Evolutionary conservation across 2,329 filamentous ascomycete species (phyloP), one percentile per base, ranked within the genome.

Genomic region (Diaporthe sp.): DNA sequence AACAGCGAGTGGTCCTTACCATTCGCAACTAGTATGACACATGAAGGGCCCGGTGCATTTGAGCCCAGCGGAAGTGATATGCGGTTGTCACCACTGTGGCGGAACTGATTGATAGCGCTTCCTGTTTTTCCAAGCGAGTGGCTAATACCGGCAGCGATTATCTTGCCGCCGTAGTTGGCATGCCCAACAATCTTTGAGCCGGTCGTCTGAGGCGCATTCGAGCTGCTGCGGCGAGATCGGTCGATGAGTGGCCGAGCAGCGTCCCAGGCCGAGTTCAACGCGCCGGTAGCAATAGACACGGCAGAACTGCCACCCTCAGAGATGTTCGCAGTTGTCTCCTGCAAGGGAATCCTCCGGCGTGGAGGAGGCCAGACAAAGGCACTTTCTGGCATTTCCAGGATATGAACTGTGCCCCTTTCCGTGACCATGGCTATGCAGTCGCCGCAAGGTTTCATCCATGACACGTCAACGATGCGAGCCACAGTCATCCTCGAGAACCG

Each of bases 401-500:
- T 90, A 84, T 99, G 97, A 15, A 98, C 92, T 12, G 97, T 99
- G n/a, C 96, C 95, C 79, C 96, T 94, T 81, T 98, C 95, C 0
- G 97, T 98, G 37, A 98, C 92, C 85, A 99, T 92, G 2, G 96
- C 96, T 53, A 97, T 86, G 75, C 94, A 93, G 81, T 98, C 94
- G 31, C 94, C 95, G 74, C 93, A 92, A 4, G 94, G 94, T 73
- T 91, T 90, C 2, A 94, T 93, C 97, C 97, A 99, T 4, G 92
- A 92, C 57, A 98, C 94, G 81, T 98, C 96, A 31, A 98, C 91
- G 73, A 98, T 95, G 72, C 94, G 94, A 4, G 97, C 95, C 67
- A 96, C 94, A 2, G 96, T 98, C 90, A 98, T 94, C 55, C 97
- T 92, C 28, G 95, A 94, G 81, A 98, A 98, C 76, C 96, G 92